Percentiles rank a stretch among this genome's conserved stretches.
Evolutionary conservation across 202 grass and related monocot genomes (phyloP).

Genomic region (Brachypodium distachyon): DNA sequence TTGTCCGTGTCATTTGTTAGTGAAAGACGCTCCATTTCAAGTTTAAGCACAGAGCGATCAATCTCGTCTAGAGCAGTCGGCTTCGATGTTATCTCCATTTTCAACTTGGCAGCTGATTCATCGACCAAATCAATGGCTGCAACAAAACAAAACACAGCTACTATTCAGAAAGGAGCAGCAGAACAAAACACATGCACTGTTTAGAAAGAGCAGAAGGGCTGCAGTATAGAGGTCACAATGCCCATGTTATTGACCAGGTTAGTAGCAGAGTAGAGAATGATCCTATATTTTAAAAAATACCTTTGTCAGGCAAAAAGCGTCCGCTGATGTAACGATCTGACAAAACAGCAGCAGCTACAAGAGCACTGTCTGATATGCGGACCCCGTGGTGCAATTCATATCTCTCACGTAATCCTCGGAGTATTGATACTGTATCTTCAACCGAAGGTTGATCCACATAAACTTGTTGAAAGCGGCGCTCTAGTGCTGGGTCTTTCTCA

Average conservation of each 20-base stretch:
- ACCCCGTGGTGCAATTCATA: slow-evolving; percentile 98
- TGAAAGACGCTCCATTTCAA: slow-evolving; percentile 97
- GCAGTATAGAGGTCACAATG: neutral
- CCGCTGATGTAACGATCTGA: slow-evolving; percentile 97
- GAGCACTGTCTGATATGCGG: slow-evolving; percentile 86
- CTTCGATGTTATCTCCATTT: slow-evolving; percentile 99
- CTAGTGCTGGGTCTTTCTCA: slow-evolving; percentile 97
- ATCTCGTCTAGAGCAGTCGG: slow-evolving; percentile 96
- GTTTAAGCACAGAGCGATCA: slow-evolving; percentile 87
- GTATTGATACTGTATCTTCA: slow-evolving; percentile 98
- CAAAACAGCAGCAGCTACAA: slow-evolving; percentile 79
- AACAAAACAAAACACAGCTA: slow-evolving; percentile 9
- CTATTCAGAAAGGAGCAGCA: slow-evolving; percentile 13
- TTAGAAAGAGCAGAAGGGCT: slow-evolving; percentile 20
- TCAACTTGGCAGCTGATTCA: slow-evolving; percentile 93
- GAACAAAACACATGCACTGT: neutral
- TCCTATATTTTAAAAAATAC: slow-evolving; percentile 17
- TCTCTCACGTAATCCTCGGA: slow-evolving; percentile 82
- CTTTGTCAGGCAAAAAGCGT: slow-evolving; percentile 98
- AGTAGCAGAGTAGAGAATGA: neutral
- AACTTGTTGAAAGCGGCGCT: slow-evolving; percentile 98
- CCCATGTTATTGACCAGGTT: neutral
- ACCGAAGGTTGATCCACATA: slow-evolving; percentile 94
- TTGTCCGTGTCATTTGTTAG: slow-evolving; percentile 96
- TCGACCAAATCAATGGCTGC: slow-evolving; percentile 98